Base-by-base conservation (phyloP, 345 rosid species). In the Boechera retrofracta region DNA sequence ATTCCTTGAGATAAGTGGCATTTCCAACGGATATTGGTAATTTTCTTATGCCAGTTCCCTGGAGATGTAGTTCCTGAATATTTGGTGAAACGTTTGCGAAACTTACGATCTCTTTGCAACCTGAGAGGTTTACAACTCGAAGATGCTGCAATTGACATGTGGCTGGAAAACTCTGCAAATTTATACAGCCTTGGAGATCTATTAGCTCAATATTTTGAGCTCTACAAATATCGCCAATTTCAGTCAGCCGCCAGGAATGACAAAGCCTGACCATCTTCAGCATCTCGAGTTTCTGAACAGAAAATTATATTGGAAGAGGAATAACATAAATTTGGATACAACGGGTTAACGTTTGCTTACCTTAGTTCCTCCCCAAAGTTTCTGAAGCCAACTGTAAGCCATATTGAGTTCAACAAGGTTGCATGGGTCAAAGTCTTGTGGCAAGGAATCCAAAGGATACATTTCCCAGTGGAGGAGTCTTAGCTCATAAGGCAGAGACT, bases 401-500 rank as follows among this genome's bases (percentile, higher is more conserved):
- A 80, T 2, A 55, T 54, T 13, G 64, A 80, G 78, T 31, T 49
- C 78, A 41, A 75, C 55, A 10, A 83, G 80, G 9, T 52, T 44
- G 72, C 32, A 32, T 24, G 53, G 53, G 7, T 52, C 26, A 42
- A 75, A 78, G 0, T 59, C 31, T 67, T 49, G 53, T 9, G 79
- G 73, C 58, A 75, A 5, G 10, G 44, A 48, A 16, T 28, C 4
- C 21, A 67, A 38, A 36, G 79, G 79, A 49, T 75, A 75, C 38
- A 58, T 26, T 0, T 75, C 79, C 79, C 83, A 83, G 42, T 58
- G 79, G 7, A 75, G 79, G 7, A 75, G 67, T 26, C 73, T 75
- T 24, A 75, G 53, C 42, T 67, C 61, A 57, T 16, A 10, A 45
- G 79, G 79, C 42, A 75, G 51, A 57, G 61, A 75, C 1, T 44